Percentiles rank a stretch among this genome's conserved stretches.
Conservation (phyloP, 2,329 filamentous ascomycete genomes). For the Dendryphion nanum region DNA sequence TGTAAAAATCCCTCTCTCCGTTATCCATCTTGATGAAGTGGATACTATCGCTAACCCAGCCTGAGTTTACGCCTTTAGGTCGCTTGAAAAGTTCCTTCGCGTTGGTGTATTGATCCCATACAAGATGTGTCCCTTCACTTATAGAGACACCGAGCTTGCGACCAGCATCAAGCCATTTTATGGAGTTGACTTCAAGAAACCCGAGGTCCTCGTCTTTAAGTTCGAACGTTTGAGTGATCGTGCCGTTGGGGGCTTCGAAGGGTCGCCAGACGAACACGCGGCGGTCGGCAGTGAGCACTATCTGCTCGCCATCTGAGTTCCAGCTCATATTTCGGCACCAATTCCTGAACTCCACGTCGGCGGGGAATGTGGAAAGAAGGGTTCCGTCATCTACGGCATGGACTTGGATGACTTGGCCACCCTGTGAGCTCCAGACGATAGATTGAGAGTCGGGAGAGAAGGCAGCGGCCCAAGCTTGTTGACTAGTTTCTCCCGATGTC, state of each 20-base stretch:
- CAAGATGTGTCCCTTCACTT: slow-evolving; percentile 18
- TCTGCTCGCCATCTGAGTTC: slow-evolving; percentile 20
- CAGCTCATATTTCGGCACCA: slow-evolving; percentile 24
- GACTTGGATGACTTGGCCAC: slow-evolving; percentile 14
- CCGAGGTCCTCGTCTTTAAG: slow-evolving; percentile 5
- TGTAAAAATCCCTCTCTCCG: slow-evolving; percentile 14
- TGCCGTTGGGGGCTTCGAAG: slow-evolving; percentile 14
- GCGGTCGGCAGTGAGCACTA: slow-evolving; percentile 19
- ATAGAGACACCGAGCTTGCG: slow-evolving; percentile 14
- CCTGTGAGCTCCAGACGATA: slow-evolving; percentile 21
- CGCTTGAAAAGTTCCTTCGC: slow-evolving; percentile 26
- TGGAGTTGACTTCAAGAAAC: slow-evolving; percentile 8
- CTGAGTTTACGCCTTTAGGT: slow-evolving; percentile 8
- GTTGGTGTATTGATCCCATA: slow-evolving; percentile 24
- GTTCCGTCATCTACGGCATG: slow-evolving; percentile 16
- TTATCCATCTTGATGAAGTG: slow-evolving; percentile 12
- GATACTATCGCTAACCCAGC: slow-evolving; percentile 10
- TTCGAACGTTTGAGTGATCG: slow-evolving; percentile 17
- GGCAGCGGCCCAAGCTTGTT: slow-evolving; percentile 21
- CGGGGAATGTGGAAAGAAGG: slow-evolving; percentile 12
- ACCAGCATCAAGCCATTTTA: slow-evolving; percentile 20
- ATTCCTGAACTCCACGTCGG: slow-evolving; percentile 5
- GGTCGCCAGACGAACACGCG: slow-evolving; percentile 23
- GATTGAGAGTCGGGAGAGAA: slow-evolving; percentile 25
- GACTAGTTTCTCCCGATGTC: slow-evolving; percentile 14